A percentile compares a stretch with the other conserved stretches of the same genome.
phyloP scores from a whole-genome alignment of 345 rosid genomes.

The Hibiscus syriacus region DNA sequence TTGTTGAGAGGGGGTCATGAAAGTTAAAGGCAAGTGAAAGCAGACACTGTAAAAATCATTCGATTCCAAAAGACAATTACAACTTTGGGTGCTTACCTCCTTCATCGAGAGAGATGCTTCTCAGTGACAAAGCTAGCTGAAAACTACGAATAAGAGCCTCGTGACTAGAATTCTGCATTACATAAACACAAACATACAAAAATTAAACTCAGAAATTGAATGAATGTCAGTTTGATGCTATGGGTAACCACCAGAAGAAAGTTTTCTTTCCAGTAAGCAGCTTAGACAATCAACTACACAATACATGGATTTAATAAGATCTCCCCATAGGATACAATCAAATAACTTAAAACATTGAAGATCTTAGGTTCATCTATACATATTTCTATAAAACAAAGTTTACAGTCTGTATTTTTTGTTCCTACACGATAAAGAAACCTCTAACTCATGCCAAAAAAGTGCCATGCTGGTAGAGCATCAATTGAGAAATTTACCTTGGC shows the following conservation, averaged over 20 bases:
- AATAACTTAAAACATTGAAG: not conserved
- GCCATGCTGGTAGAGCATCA: slow-evolving; percentile 5
- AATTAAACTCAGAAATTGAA: not conserved
- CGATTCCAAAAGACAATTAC: not conserved
- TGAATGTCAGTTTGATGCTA: not conserved
- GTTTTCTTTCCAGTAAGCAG: not conserved
- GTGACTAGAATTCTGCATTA: slow-evolving; percentile 74
- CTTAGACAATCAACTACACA: not conserved
- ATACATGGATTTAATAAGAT: not conserved
- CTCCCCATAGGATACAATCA: not conserved
- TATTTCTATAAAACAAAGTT: not conserved
- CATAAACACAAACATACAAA: not conserved
- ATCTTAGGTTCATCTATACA: not conserved
- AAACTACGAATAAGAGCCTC: slow-evolving; percentile 72
- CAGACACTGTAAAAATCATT: not conserved
- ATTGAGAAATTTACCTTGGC: slow-evolving; percentile 54
- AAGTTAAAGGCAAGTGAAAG: not conserved
- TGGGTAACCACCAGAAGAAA: not conserved
- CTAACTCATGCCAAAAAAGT: not conserved
- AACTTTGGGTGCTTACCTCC: slow-evolving; percentile 45
- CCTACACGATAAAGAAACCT: not conserved
- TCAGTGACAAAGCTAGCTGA: slow-evolving; percentile 86
- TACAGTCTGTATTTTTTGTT: not conserved
- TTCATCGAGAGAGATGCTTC: slow-evolving; percentile 60
- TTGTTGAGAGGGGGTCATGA: not conserved